A percentile compares a stretch with the other conserved stretches of the same genome.
Evolutionary conservation across 768 basidiomycete genomes (phyloP).

Genomic region (Russula olivacea): DNA sequence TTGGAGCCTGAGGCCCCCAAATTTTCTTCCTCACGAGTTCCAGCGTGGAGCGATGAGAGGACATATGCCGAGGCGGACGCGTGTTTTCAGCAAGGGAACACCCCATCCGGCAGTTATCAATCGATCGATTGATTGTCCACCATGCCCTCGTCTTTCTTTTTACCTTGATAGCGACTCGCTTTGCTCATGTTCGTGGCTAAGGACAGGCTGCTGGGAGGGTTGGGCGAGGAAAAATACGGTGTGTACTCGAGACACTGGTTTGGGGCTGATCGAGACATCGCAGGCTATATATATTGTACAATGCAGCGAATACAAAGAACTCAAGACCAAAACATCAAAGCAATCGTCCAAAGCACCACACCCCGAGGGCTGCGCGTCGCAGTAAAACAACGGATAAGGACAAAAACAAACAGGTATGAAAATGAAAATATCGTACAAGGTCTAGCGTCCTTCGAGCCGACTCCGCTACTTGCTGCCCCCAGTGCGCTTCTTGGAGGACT

Average conservation of each 20-base stretch:
- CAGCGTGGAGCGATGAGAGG: too few species aligned
- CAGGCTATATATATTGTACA: not conserved
- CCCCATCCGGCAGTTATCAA: too few species aligned
- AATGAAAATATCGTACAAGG: not conserved
- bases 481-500: not conserved
- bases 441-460: not conserved
- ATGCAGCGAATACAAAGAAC: not conserved
- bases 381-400: not conserved
- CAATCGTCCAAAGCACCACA: too few species aligned
- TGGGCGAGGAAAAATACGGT: not conserved
- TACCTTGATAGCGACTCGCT: too few species aligned
- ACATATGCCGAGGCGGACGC: too few species aligned
- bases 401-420: not conserved
- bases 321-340: not conserved
- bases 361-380: not conserved
- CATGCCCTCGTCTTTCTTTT: too few species aligned
- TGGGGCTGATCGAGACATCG: not conserved
- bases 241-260: not conserved
- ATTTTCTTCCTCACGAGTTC: not conserved
- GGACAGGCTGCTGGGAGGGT: not conserved
- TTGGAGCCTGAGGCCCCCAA: not conserved
- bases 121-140: too few species aligned
- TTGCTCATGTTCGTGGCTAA: too few species aligned
- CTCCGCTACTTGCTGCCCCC: not conserved
- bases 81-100: too few species aligned